Percentiles rank a stretch among this genome's conserved stretches.
These are phyloP conservation scores for Sungouiozyma intestinalis DNA, from an alignment of 805 yeast species.

Conservation along the genomic window DNA sequence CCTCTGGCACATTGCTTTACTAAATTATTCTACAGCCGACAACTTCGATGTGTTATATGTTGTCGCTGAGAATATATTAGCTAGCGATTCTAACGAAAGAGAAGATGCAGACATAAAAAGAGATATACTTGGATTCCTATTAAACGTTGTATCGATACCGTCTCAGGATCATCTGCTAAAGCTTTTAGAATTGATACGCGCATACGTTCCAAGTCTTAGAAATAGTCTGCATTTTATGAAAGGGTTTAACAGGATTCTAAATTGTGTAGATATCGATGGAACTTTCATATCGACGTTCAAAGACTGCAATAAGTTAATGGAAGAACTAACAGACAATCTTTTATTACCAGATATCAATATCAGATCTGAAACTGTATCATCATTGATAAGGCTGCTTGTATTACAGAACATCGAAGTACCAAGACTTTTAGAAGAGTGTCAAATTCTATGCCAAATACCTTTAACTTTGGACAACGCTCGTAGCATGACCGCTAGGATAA, in stretches of 20 bases:
- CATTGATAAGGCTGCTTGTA: conserved; percentile 28
- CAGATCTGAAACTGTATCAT: conserved; percentile 42
- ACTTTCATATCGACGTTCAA: background rate
- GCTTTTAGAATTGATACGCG: conserved; percentile 14
- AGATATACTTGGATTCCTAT: conserved; percentile 35
- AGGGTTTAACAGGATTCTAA: conserved; percentile 25
- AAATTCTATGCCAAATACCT: conserved; percentile 62
- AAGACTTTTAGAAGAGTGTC: conserved; percentile 38
- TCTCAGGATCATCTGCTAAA: conserved; percentile 8
- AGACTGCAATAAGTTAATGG: background rate
- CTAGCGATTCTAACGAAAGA: background rate
- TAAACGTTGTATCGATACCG: conserved; percentile 27
- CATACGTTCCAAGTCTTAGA: conserved; percentile 20
- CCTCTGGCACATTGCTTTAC: conserved; percentile 42
- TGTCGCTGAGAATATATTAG: conserved; percentile 1
- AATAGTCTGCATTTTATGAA: conserved; percentile 32
- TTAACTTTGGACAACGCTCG: conserved; percentile 59
- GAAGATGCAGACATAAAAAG: conserved; percentile 23
- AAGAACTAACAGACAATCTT: conserved; percentile 30
- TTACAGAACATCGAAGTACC: conserved; percentile 27
- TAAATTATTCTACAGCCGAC: conserved; percentile 30
- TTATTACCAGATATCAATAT: conserved; percentile 39
- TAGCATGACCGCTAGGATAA: conserved; percentile 59
- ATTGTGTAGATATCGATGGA: background rate
- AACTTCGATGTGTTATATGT: conserved; percentile 10